These are phyloP conservation scores for Aspergillus sclerotialis DNA, from an alignment of 2,329 filamentous ascomycete species.

Conservation along the genomic window DNA sequence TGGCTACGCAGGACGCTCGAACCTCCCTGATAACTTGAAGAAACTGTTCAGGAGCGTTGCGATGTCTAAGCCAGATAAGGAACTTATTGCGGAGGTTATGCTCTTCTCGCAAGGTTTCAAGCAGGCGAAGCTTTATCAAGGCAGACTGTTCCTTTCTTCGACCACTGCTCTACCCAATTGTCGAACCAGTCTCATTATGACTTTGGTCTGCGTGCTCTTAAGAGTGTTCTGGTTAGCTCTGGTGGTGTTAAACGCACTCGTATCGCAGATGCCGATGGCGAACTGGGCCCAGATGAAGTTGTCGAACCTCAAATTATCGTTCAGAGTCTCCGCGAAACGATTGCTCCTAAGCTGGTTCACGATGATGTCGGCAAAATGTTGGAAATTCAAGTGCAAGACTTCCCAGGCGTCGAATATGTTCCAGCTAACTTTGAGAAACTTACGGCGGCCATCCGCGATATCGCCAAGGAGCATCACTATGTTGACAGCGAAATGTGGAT, in stretches of 20 bases:
- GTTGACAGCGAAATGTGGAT: constrained; percentile 94
- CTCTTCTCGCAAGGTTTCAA: constrained; percentile 99
- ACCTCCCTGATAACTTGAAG: constrained; percentile 97
- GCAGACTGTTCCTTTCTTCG: constrained; percentile 97
- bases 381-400: constrained; percentile 73
- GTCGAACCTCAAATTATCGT: constrained; percentile 97
- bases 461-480: constrained; percentile 77
- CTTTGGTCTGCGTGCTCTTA: constrained; percentile 93
- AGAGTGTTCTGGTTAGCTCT: constrained; percentile 97
- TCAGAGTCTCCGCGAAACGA: constrained; percentile 96
- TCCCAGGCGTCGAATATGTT: constrained; percentile 88
- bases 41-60: constrained; percentile 98
- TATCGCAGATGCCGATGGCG: constrained; percentile 52
- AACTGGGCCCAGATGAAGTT: constrained; percentile 59
- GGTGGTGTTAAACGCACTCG: constrained; percentile 88
- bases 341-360: constrained; percentile 93
- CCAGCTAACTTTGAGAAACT: constrained; percentile 78
- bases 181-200: constrained; percentile 99
- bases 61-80: constrained; percentile 99
- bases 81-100: constrained; percentile 99
- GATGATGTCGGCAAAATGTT: constrained; percentile 85
- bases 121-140: constrained; percentile 91
- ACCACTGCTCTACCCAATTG: constrained; percentile 70
- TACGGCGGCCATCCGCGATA: constrained; percentile 70
- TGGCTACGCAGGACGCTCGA: constrained; percentile 95